Percentiles rank a stretch among this genome's conserved stretches.
Evolutionary conservation across 345 rosid species (phyloP).

Genomic region (Ceriops zippeliana): DNA sequence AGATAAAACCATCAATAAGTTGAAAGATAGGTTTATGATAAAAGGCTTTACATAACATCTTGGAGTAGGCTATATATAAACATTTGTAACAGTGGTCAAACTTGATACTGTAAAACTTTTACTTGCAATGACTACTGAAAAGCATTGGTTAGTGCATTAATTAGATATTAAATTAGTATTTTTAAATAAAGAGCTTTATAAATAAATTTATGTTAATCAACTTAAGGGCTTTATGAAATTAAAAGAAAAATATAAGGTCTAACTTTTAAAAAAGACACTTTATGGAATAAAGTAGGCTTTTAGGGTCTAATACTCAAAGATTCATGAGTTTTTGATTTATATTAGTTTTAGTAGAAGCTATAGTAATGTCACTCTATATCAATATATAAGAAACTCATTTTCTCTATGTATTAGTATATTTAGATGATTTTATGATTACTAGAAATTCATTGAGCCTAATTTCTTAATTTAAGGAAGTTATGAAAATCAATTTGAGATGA

Average conservation of each 20-base stretch:
- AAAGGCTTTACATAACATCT: not conserved
- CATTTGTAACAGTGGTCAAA: not conserved
- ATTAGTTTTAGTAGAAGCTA: not conserved
- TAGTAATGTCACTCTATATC: not conserved
- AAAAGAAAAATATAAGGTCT: not conserved
- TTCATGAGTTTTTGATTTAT: not conserved
- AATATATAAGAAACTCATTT: rapidly evolving
- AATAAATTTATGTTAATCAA: not conserved
- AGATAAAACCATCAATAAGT: not conserved
- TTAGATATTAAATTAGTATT: not conserved
- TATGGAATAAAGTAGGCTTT: not conserved
- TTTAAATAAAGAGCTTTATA: not conserved
- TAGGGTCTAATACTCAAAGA: not conserved
- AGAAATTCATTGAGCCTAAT: not conserved
- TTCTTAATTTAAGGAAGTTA: not conserved
- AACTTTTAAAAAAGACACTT: not conserved
- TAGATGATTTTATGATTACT: not conserved
- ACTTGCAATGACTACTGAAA: rapidly evolving
- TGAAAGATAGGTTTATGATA: not conserved
- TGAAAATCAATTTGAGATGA: not conserved
- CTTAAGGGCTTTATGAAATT: not conserved
- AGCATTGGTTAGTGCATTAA: not conserved
- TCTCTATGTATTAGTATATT: not conserved
- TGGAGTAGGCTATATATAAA: not conserved
- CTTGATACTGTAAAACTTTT: not conserved